Conservation (phyloP, 2,329 filamentous ascomycete genomes). For the Aspergillus neoniger region DNA sequence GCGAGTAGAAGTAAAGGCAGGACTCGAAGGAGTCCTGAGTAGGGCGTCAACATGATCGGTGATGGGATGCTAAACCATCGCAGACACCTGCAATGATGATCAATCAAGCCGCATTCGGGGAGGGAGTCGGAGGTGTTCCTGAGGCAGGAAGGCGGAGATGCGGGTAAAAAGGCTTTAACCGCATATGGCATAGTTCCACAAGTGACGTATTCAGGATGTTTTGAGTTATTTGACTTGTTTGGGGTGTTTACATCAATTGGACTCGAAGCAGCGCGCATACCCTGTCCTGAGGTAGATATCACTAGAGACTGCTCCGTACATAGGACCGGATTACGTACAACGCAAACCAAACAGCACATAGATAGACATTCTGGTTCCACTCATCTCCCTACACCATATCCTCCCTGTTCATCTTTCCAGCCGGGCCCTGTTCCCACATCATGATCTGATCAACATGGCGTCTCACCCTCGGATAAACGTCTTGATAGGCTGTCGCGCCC, state of each 20-base stretch:
- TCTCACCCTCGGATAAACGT: conserved; percentile 6
- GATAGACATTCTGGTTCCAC: background rate
- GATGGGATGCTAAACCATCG: conserved; percentile 21
- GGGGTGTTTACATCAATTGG: no score
- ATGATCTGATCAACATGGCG: conserved; percentile 5
- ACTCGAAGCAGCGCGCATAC: no score
- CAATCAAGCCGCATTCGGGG: background rate
- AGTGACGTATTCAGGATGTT: background rate
- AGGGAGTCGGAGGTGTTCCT: background rate
- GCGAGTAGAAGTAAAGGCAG: conserved; percentile 29
- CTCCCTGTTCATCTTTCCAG: background rate
- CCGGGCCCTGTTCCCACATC: background rate
- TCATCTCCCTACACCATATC: background rate
- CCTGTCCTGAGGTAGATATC: no score
- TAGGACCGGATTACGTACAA: background rate
- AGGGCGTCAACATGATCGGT: conserved; percentile 29
- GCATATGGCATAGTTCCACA: background rate
- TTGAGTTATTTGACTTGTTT: background rate
- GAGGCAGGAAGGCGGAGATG: conserved; percentile 6
- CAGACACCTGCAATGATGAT: conserved; percentile 7
- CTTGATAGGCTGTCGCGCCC: conserved; percentile 2
- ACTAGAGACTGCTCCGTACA: no score
- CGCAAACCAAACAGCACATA: background rate
- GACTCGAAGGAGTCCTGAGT: conserved; percentile 28
- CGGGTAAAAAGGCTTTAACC: background rate